A percentile compares a stretch with the other conserved stretches of the same genome.
Conservation (phyloP, 352 stramenopile genomes). For the Pythium aquatile region DNA sequence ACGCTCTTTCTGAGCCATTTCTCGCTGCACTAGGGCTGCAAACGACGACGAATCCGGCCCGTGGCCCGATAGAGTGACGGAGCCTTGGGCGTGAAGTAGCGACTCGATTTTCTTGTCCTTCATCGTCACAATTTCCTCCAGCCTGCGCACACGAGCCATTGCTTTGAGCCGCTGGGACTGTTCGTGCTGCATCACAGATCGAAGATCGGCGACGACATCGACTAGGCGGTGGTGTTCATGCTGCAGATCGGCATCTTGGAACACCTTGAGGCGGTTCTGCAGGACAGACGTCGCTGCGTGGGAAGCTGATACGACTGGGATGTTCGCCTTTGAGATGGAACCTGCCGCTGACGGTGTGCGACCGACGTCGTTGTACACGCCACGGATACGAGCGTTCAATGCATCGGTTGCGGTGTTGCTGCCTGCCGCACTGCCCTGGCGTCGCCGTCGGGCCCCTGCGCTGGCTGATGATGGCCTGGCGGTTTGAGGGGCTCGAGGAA, state of each 20-base stretch:
- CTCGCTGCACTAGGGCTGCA: slow-evolving; percentile 24
- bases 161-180: slow-evolving; percentile 49
- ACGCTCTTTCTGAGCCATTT: slow-evolving; percentile 45
- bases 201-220: slow-evolving; percentile 52
- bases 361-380: slow-evolving; percentile 49
- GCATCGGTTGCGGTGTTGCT: not conserved
- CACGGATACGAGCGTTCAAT: slow-evolving; percentile 44
- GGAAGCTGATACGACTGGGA: slow-evolving; percentile 7
- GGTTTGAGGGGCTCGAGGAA: slow-evolving; percentile 16
- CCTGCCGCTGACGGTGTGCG: slow-evolving; percentile 10
- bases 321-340: slow-evolving; percentile 15
- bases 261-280: slow-evolving; percentile 37
- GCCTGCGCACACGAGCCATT: slow-evolving; percentile 41
- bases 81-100: slow-evolving; percentile 40
- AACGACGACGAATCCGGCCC: slow-evolving; percentile 9
- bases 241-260: slow-evolving; percentile 56
- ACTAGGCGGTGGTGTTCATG: slow-evolving; percentile 64
- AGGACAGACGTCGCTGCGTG: slow-evolving; percentile 31
- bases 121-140: slow-evolving; percentile 63
- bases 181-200: slow-evolving; percentile 44
- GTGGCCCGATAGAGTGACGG: slow-evolving; percentile 16
- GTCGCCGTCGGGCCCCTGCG: slow-evolving; percentile 23
- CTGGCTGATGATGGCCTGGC: slow-evolving; percentile 6
- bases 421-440: slow-evolving; percentile 34
- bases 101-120: slow-evolving; percentile 74